These are phyloP conservation scores for Tillandsia fasciculata DNA, from an alignment of 176 grass and related monocot genomes.

Conservation along the genomic window DNA sequence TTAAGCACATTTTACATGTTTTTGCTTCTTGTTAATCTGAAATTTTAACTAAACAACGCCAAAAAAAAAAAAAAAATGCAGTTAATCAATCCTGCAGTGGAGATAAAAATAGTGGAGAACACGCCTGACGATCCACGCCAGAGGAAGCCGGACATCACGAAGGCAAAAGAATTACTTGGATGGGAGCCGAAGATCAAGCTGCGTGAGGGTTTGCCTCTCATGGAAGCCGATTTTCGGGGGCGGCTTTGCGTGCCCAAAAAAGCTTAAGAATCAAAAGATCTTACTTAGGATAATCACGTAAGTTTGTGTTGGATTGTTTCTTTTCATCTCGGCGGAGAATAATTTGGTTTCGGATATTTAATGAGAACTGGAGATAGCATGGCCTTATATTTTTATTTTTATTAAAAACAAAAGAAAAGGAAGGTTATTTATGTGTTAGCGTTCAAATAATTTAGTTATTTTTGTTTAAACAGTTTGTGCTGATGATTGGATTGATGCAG, in stretches of 20 bases:
- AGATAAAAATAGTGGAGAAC: slow-evolving; percentile 35
- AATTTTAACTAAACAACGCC: background rate
- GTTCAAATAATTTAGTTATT: background rate
- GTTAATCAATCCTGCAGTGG: slow-evolving; percentile 77
- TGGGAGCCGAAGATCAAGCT: slow-evolving; percentile 43
- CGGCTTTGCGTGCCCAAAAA: slow-evolving; percentile 66
- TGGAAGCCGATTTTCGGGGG: slow-evolving; percentile 92
- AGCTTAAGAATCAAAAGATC: background rate
- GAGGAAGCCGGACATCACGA: slow-evolving; percentile 27
- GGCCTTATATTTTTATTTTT: background rate
- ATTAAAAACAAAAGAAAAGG: background rate
- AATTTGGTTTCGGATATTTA: too few relatives aligned
- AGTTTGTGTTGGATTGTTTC: background rate
- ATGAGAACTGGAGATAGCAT: too few relatives aligned
- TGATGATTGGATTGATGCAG: background rate
- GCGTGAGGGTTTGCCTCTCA: slow-evolving; percentile 66
- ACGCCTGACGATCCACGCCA: slow-evolving; percentile 31
- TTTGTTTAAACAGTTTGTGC: background rate
- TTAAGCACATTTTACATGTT: background rate
- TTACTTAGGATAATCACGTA: background rate
- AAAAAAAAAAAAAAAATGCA: slow-evolving; percentile 25
- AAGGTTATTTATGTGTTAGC: background rate
- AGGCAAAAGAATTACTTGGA: slow-evolving; percentile 29
- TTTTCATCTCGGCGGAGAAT: background rate
- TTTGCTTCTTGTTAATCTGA: background rate